Evolutionary conservation across 176 grass and related monocot species (phyloP), one percentile per base, ranked within the genome.

Genomic region (Zoysia pacifica): DNA sequence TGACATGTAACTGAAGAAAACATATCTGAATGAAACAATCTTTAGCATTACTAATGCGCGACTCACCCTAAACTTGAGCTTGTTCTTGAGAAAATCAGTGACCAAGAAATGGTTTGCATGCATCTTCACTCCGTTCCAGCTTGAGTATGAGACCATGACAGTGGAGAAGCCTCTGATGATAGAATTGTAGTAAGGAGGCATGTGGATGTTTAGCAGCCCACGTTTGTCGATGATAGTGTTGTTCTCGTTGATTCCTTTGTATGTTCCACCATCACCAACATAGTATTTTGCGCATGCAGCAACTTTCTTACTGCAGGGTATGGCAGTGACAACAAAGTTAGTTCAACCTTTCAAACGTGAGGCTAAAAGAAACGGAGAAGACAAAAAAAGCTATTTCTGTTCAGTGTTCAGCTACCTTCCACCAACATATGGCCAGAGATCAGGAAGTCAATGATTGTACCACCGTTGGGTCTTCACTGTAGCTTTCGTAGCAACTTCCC

Each of bases 51-150:
- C 28, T 28, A 28, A 28, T 28, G 61, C 75, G 28, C 8, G 48
- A 83, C 83, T 75, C 5, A 91, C 91, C 91, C 86, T 86, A 18
- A 94, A 94, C 3, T 67, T 76, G 66, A 94, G 91, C 35, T 56
- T 91, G 44, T 91, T 89, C 76, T 94, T 94, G 40, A 94, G 91
- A 60, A 86, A 86, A 62, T 91, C 75, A 9, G 89, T 94, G 64
- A 94, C 40, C 2, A 94, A 75, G 56, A 47, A 53, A 78, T 77
- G 82, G 62, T 94, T 94, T 4, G 91, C 86, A 12, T 94, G 91
- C 91, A 91, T 94, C 51, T 94, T 94, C 16, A 48, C 67, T 14
- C 92, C 92, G 1, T 94, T 94, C 92, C 88, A 91, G 35, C 92
- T 94, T 5, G 89, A 94, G 62, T 86, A 94, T 0, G 92, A 94